Evolutionary conservation across 495 filamentous ascomycete species (phyloP).

Genomic region (Neohortaea acidophila): DNA sequence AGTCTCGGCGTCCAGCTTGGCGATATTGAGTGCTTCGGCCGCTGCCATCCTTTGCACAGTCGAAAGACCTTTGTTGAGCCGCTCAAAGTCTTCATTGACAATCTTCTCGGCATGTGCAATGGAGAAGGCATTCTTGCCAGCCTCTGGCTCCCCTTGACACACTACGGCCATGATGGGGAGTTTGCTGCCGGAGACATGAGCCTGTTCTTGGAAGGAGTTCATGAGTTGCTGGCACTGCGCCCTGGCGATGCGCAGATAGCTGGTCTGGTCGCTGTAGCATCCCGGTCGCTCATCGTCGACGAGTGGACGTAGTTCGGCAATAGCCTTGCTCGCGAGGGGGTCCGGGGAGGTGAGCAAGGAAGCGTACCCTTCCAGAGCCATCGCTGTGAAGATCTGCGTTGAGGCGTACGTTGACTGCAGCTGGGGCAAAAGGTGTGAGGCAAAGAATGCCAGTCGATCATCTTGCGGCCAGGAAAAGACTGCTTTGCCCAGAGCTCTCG

Average conservation of each 20-base stretch:
- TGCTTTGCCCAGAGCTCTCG: slow-evolving; percentile 63
- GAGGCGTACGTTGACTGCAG: slow-evolving; percentile 61
- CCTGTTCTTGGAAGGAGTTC: slow-evolving; percentile 76
- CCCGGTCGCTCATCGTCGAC: slow-evolving; percentile 66
- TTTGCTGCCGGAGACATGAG: slow-evolving; percentile 54
- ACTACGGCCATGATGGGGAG: slow-evolving; percentile 71
- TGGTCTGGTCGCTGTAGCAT: slow-evolving; percentile 76
- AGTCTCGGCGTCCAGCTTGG: slow-evolving; percentile 47
- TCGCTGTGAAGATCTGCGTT: slow-evolving; percentile 66
- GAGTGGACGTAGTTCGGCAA: slow-evolving; percentile 45
- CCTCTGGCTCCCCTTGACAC: slow-evolving; percentile 79
- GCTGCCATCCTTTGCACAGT: slow-evolving; percentile 73
- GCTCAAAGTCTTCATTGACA: slow-evolving; percentile 65
- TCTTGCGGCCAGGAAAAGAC: slow-evolving; percentile 45
- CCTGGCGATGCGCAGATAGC: slow-evolving; percentile 71
- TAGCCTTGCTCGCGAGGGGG: slow-evolving; percentile 29
- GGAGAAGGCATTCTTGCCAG: slow-evolving; percentile 82
- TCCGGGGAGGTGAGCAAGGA: slow-evolving; percentile 32
- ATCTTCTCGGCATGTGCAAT: slow-evolving; percentile 75
- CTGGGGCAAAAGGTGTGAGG: slow-evolving; percentile 41
- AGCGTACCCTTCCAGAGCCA: slow-evolving; percentile 83
- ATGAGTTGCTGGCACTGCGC: slow-evolving; percentile 80
- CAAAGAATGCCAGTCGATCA: slow-evolving; percentile 34
- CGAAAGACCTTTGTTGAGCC: slow-evolving; percentile 67
- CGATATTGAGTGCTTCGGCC: slow-evolving; percentile 55